These are phyloP conservation scores for Rhizopogon parksii DNA, from an alignment of 1,284 basidiomycete species.

Conservation along the genomic window DNA sequence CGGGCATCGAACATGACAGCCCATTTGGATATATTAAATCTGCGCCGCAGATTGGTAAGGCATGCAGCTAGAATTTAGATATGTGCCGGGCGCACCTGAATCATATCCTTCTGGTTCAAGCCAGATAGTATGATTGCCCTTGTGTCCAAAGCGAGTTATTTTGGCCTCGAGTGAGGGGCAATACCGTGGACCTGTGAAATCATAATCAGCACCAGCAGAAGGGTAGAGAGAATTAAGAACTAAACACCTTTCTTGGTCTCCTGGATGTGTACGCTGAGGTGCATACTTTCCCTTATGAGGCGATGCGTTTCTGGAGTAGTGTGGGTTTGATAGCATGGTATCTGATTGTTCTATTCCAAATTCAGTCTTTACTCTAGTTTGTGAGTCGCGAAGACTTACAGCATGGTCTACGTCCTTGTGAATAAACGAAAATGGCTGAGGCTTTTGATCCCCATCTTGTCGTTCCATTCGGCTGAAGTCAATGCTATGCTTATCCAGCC, in stretches of 20 bases:
- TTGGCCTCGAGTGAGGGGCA: conserved; percentile 90
- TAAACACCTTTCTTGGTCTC: conserved; percentile 73
- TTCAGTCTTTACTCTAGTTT: conserved; percentile 3
- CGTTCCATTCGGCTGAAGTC: conserved; percentile 51
- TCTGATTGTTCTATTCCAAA: conserved; percentile 53
- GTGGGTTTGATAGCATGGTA: conserved; percentile 66
- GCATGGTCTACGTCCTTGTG: conserved; percentile 45
- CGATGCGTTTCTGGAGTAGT: conserved; percentile 72
- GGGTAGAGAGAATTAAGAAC: not conserved
- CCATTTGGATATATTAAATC: conserved; percentile 88
- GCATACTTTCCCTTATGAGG: conserved; percentile 67
- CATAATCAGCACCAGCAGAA: not conserved
- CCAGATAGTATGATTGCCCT: conserved; percentile 73
- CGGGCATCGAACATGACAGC: conserved; percentile 79
- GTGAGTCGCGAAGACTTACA: conserved; percentile 25
- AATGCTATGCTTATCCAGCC: conserved; percentile 67
- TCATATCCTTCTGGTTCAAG: conserved; percentile 89
- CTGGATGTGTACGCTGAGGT: conserved; percentile 76
- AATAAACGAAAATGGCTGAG: conserved; percentile 58
- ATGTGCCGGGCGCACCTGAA: conserved; percentile 46
- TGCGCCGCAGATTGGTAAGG: conserved; percentile 19
- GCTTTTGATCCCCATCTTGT: conserved; percentile 57
- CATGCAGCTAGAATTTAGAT: not conserved
- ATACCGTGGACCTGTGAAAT: conserved; percentile 70
- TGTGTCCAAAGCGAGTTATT: conserved; percentile 71